Evolutionary conservation across 225 moss, liverwort and hornwort genomes (phyloP).

Genomic region (Sphagnum tenellum): DNA sequence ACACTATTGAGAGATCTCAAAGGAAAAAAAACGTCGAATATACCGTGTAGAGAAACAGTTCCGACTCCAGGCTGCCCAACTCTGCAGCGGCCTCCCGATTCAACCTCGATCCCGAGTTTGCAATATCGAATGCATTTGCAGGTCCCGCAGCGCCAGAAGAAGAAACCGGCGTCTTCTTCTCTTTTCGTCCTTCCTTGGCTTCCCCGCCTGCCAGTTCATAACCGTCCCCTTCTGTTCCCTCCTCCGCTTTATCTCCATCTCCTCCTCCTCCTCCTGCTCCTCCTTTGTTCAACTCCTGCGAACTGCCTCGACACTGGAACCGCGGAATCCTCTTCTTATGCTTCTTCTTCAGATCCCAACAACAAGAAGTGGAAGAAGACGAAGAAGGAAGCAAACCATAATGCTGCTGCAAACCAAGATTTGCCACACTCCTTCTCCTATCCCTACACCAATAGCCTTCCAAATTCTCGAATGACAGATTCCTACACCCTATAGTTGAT

Average conservation of each 20-base stretch:
- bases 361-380: conserved; percentile 15
- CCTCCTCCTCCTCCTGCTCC: conserved; percentile 7
- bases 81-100: conserved; percentile 15
- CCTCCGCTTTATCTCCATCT: conserved; percentile 2
- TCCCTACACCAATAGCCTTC: conserved; percentile 33
- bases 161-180: not conserved
- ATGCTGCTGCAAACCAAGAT: no score
- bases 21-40: not conserved
- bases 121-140: conserved; percentile 5
- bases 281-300: conserved; percentile 24
- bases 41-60: conserved; percentile 50
- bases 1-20: not conserved
- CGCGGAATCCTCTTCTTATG: conserved; percentile 16
- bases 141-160: not conserved
- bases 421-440: conserved; percentile 16
- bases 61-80: conserved; percentile 38
- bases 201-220: conserved; percentile 6
- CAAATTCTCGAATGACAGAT: conserved; percentile 23
- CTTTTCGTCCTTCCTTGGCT: conserved; percentile 1
- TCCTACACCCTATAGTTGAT: conserved; percentile 18
- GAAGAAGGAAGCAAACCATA: conserved; percentile 7
- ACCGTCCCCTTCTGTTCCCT: not conserved
- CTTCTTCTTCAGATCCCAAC: conserved; percentile 19
- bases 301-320: conserved; percentile 27
- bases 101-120: conserved; percentile 8